Evolutionary conservation across 1,284 basidiomycete genomes (phyloP).

Genomic region (Rhodotorula sp.): DNA sequence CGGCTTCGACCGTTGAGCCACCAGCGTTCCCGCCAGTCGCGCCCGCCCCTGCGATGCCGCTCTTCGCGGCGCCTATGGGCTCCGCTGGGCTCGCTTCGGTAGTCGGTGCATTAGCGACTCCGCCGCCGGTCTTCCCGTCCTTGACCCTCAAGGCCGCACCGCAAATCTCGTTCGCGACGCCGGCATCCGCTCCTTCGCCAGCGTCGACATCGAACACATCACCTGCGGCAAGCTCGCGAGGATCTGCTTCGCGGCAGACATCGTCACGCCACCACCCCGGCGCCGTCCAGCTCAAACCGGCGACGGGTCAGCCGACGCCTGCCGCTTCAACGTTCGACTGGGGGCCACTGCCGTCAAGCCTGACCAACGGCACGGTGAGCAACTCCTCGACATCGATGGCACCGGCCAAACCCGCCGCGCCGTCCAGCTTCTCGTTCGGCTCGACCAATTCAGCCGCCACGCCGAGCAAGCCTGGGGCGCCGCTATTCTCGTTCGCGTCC

Average conservation of each 20-base stretch:
- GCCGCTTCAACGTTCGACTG: conserved; percentile 22
- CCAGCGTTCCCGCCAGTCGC: background rate
- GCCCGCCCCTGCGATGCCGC: background rate
- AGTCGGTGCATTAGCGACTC: background rate
- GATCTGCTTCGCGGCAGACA: conserved; percentile 1
- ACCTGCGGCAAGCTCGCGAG: background rate
- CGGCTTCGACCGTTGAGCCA: background rate
- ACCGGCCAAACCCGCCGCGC: background rate
- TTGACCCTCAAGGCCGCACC: conserved; percentile 19
- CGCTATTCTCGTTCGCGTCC: background rate
- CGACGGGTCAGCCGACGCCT: background rate
- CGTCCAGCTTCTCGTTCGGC: conserved; percentile 7
- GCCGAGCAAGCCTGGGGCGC: conserved; percentile 6
- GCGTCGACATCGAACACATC: background rate
- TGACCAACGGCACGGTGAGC: background rate
- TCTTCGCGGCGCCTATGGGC: background rate
- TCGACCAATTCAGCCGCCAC: background rate
- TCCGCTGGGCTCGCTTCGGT: background rate
- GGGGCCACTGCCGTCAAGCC: conserved; percentile 17
- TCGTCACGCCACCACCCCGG: conserved; percentile 19
- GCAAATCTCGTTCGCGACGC: conserved; percentile 7
- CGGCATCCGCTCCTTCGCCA: background rate
- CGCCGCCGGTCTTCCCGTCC: background rate
- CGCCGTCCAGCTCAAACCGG: conserved; percentile 21
- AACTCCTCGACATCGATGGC: background rate